These are phyloP conservation scores for Aspergillus funiculosus DNA, from an alignment of 495 filamentous ascomycete genomes.

Conservation along the genomic window DNA sequence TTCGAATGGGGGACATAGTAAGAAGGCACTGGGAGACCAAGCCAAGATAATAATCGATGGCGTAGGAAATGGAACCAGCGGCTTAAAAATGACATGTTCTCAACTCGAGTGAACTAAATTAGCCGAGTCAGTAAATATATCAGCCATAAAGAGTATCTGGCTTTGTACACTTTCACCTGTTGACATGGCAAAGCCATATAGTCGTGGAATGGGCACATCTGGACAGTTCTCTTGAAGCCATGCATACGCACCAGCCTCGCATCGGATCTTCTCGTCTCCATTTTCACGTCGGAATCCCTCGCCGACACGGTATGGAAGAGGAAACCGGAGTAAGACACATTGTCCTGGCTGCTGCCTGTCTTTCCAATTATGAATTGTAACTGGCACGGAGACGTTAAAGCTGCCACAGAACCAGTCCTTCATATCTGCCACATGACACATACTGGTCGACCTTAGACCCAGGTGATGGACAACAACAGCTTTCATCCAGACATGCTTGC, in stretches of 20 bases:
- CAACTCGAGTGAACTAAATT: constrained; percentile 25
- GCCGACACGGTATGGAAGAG: constrained; percentile 31
- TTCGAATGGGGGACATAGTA: constrained; percentile 24
- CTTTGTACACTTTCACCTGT: constrained; percentile 20
- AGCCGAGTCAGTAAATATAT: background rate
- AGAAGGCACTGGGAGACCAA: constrained; percentile 22
- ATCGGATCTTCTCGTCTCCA: constrained; percentile 34
- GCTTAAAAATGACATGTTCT: constrained; percentile 21
- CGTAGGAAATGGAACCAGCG: constrained; percentile 20
- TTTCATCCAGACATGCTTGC: background rate
- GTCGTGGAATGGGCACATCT: constrained; percentile 25
- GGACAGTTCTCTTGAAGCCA: constrained; percentile 29
- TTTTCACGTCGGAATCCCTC: constrained; percentile 28
- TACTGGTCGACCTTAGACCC: background rate
- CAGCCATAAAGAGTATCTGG: no score
- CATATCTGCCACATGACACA: constrained; percentile 16
- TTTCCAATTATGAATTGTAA: constrained; percentile 18
- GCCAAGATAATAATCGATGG: constrained; percentile 15
- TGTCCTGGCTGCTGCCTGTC: constrained; percentile 3
- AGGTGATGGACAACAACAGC: constrained; percentile 5
- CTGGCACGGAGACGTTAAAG: constrained; percentile 38
- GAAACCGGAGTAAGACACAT: constrained; percentile 27
- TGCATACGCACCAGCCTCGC: constrained; percentile 31
- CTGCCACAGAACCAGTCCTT: constrained; percentile 27
- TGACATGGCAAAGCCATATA: constrained; percentile 30